These are phyloP conservation scores for Scedosporium minutisporum DNA, from an alignment of 2,329 filamentous ascomycete genomes.

Conservation along the genomic window DNA sequence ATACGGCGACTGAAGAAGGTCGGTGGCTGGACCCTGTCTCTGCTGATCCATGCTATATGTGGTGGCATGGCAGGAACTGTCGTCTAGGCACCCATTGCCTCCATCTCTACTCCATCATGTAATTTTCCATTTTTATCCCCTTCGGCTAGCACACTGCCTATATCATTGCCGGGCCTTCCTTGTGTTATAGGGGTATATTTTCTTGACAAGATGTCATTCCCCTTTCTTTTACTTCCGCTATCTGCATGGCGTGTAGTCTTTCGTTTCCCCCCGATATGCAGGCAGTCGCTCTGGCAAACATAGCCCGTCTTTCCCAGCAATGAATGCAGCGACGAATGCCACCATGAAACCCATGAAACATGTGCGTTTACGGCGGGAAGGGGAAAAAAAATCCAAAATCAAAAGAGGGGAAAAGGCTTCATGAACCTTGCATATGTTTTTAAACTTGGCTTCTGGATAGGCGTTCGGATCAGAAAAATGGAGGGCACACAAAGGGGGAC, in stretches of 20 bases:
- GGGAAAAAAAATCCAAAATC: background rate
- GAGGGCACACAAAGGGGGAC: background rate
- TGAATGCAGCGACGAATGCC: background rate
- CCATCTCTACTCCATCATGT: background rate
- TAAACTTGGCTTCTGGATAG: background rate
- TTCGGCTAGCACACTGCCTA: background rate
- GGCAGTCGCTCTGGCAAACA: no score
- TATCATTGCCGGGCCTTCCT: background rate
- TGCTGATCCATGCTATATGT: constrained; percentile 88
- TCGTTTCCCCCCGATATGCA: background rate
- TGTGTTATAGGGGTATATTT: background rate
- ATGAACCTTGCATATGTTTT: background rate
- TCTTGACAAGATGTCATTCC: no score
- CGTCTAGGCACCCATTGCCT: constrained; percentile 26
- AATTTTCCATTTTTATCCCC: background rate
- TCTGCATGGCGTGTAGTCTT: background rate
- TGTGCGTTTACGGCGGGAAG: constrained; percentile 1
- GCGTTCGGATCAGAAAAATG: background rate
- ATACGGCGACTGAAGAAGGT: constrained; percentile 88
- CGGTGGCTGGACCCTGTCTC: constrained; percentile 87
- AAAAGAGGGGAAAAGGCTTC: background rate
- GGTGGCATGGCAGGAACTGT: constrained; percentile 86
- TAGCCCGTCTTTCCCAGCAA: no score
- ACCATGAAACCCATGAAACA: constrained; percentile 4
- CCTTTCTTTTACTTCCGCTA: background rate